Evolutionary conservation across 176 grass and related monocot species (phyloP).

Genomic region (Oropetium thomaeum): DNA sequence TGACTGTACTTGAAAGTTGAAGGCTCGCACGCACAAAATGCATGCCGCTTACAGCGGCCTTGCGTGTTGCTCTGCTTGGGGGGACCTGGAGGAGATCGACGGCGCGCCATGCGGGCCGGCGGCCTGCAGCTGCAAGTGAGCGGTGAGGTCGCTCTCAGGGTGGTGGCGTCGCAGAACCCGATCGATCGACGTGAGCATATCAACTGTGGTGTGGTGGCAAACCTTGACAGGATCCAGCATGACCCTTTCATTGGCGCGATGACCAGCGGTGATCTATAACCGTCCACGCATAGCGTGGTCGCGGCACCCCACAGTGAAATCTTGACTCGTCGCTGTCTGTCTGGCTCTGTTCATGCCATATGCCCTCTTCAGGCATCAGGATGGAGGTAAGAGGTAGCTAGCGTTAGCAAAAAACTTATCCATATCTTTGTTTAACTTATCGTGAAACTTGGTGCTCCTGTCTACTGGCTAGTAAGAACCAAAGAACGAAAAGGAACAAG

Average conservation of each 20-base stretch:
- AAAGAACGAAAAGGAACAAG: not conserved
- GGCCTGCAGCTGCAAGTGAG: not conserved
- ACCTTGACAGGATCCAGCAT: not conserved
- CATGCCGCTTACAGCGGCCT: slow-evolving; percentile 13
- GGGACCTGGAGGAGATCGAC: not conserved
- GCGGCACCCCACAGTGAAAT: too few species aligned
- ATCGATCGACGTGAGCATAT: slow-evolving; percentile 13
- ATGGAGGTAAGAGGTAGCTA: too few species aligned
- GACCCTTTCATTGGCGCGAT: too few species aligned
- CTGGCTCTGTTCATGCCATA: too few species aligned
- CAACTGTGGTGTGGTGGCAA: not conserved
- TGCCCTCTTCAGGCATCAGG: too few species aligned
- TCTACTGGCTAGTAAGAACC: not conserved
- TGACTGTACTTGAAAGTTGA: not conserved
- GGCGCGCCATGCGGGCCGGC: too few species aligned
- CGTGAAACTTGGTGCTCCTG: not conserved
- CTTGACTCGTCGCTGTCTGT: too few species aligned
- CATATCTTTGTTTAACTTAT: slow-evolving; percentile 19
- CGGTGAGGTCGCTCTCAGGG: not conserved
- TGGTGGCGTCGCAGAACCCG: not conserved
- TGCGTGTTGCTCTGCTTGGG: not conserved
- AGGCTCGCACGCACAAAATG: not conserved
- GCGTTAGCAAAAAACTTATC: not conserved
- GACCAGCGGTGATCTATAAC: too few species aligned
- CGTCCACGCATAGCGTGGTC: too few species aligned